Evolutionary conservation across 179 eudicot species (phyloP), one percentile per base, ranked within the genome.

Genomic region (Drosera spatulata): DNA sequence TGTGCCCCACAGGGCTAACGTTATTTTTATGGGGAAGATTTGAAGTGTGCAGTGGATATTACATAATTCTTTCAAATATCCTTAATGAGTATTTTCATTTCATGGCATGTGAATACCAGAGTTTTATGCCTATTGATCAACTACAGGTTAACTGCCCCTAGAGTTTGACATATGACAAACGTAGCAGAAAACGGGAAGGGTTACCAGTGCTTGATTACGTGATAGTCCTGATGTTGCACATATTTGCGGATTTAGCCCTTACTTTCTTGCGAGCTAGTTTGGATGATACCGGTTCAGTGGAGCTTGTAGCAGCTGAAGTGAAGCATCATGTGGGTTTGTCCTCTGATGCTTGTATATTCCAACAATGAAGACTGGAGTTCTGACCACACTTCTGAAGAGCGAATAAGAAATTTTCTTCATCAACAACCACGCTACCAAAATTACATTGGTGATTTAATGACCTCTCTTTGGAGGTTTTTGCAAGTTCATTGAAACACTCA

Each of bases 281-380:
- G 76, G 81, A 88, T 85, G 96, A 76, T 77, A 80, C 77, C 80
- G 63, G 73, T 66, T 72, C 70, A 73, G 72, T 80, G 96, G 82
- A 81, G 88, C 90, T 83, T 68, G 72, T 76, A 72, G 85, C 78
- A 79, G 96, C 95, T 83, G 98, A 87, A 61, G 42, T 63, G 71
- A 79, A 88, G 88, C 87, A 91, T 88, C 94, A 79, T 85, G 82
- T 70, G 75, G 61, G 66, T 48, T 53, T 68, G 76, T 79, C 71
- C 70, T 69, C 66, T 72, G 69, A 76, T 75, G 72, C 76, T 71
- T 67, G 79, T 79, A 58, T 72, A 79, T 65, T 70, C 78, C 66
- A 69, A 73, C 69, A 68, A 76, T 82, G 83, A 82, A 69, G 77
- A 79, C 56, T 69, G 79, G 74, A 64, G 69, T 65, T 73, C 72